Conservation (phyloP, 2,329 filamentous ascomycete genomes). For the Uncinocarpus reesii region DNA sequence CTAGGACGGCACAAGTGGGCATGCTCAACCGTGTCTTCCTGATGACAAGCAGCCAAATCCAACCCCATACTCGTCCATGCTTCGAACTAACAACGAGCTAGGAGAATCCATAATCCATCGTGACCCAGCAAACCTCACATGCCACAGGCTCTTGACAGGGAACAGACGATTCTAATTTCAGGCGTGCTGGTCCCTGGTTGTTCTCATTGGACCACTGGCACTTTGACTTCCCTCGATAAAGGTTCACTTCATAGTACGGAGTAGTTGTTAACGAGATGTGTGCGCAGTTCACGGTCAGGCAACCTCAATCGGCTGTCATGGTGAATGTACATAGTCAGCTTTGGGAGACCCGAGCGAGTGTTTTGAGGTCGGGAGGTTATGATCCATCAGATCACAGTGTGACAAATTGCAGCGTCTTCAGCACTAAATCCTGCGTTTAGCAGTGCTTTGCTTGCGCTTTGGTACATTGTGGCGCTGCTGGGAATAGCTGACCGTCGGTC, state of each 20-base stretch:
- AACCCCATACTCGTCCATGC: no score
- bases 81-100: no score
- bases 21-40: no score
- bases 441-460: background rate
- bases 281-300: no score
- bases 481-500: constrained; percentile 7
- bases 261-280: no score
- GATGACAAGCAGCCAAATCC: no score
- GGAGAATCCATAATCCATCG: no score
- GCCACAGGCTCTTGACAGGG: constrained; percentile 7
- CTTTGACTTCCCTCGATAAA: no score
- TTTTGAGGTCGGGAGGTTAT: background rate
- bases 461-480: constrained; percentile 5
- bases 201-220: constrained; percentile 7
- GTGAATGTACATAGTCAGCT: background rate
- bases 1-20: no score
- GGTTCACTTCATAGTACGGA: no score
- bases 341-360: constrained; percentile 2
- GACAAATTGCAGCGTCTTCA: background rate
- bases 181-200: constrained; percentile 3
- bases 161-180: background rate
- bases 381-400: constrained; percentile 7
- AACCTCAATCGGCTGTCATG: no score
- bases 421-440: background rate
- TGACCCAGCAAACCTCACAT: background rate